These are phyloP conservation scores for Noccaea caerulescens DNA, from an alignment of 345 rosid genomes.

Conservation along the genomic window DNA sequence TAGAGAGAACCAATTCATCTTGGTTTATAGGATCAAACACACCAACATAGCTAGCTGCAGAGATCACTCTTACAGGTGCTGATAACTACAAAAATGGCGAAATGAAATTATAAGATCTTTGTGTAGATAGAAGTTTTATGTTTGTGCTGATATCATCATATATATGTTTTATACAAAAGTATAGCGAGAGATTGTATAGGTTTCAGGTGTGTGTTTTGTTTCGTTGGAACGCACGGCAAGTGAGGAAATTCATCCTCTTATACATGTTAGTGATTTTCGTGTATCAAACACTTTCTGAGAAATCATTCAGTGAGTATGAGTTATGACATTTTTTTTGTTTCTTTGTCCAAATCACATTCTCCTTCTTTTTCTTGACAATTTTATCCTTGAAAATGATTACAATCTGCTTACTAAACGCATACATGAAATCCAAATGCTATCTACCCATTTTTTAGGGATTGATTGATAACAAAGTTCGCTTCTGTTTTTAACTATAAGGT, in stretches of 20 bases:
- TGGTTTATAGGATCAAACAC: conserved; percentile 18
- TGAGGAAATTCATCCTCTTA: conserved; percentile 5
- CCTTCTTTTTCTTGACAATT: no score
- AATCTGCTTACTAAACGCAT: no score
- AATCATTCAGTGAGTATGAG: background rate
- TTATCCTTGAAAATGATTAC: no score
- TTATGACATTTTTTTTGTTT: background rate
- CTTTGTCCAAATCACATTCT: no score
- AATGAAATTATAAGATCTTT: conserved; percentile 13
- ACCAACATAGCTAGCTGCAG: conserved; percentile 23
- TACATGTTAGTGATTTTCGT: background rate
- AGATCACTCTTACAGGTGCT: conserved; percentile 13
- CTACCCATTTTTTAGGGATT: no score
- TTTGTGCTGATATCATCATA: conserved; percentile 7
- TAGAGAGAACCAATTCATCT: conserved; percentile 15
- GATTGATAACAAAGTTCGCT: no score
- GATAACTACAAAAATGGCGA: background rate
- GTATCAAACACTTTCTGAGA: background rate
- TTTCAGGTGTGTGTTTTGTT: conserved; percentile 24
- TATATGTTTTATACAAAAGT: conserved; percentile 29
- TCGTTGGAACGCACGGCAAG: conserved; percentile 25
- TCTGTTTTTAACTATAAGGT: no score
- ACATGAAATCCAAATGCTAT: no score
- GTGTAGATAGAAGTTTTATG: conserved; percentile 25
- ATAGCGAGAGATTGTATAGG: conserved; percentile 28